These are phyloP conservation scores for Cerioporus squamosus DNA, from an alignment of 1,284 basidiomycete species.

Conservation along the genomic window DNA sequence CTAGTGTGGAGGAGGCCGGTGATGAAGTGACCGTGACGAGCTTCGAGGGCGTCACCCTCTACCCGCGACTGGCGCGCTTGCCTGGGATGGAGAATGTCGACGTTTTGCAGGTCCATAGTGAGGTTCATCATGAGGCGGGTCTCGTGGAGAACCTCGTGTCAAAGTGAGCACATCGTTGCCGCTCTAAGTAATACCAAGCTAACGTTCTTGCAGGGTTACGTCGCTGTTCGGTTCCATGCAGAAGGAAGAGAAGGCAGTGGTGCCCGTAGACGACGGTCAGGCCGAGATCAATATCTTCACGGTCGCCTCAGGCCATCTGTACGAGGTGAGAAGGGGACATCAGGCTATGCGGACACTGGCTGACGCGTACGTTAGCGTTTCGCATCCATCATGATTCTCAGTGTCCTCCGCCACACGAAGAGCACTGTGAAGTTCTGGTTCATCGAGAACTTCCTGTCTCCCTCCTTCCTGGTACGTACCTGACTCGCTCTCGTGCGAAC, in stretches of 20 bases:
- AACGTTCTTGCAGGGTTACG: slow-evolving; percentile 46
- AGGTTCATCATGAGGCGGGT: slow-evolving; percentile 35
- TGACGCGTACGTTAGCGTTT: slow-evolving; percentile 68
- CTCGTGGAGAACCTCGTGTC: slow-evolving; percentile 52
- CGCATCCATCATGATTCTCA: slow-evolving; percentile 97
- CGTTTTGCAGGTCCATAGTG: slow-evolving; percentile 56
- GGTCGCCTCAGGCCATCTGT: slow-evolving; percentile 94
- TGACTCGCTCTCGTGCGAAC: slow-evolving; percentile 11
- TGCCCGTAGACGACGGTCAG: slow-evolving; percentile 45
- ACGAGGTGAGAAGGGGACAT: slow-evolving; percentile 68
- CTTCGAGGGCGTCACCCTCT: slow-evolving; percentile 89
- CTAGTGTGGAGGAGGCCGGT: slow-evolving; percentile 65
- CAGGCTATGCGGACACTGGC: not conserved
- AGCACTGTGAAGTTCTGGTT: slow-evolving; percentile 99
- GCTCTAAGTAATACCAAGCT: too few relatives aligned
- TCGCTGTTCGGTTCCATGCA: slow-evolving; percentile 51
- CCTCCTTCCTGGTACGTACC: slow-evolving; percentile 86
- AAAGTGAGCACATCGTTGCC: slow-evolving; percentile 44
- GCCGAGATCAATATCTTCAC: slow-evolving; percentile 99
- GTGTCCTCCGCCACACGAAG: slow-evolving; percentile 92
- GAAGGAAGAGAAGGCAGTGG: slow-evolving; percentile 17
- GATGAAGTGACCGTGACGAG: slow-evolving; percentile 79
- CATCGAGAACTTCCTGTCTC: slow-evolving; percentile 98
- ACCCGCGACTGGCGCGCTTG: slow-evolving; percentile 76
- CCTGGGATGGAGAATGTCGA: slow-evolving; percentile 83